Conservation (phyloP, 176 grass and related monocot genomes). For the Paspalum notatum region DNA sequence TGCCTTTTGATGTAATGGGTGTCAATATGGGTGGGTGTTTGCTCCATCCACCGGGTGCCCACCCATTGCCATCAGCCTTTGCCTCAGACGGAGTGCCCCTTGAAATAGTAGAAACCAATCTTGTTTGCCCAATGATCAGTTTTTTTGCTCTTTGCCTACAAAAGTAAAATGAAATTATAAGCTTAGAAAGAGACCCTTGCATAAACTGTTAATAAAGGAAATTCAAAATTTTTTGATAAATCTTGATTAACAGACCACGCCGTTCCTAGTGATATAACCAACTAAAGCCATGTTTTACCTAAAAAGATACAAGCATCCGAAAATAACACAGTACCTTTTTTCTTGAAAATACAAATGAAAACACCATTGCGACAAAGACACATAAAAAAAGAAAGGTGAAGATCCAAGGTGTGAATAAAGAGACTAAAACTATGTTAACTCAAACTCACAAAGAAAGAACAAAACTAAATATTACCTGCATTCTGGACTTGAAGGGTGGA, state of each 20-base stretch:
- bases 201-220: no score
- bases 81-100: constrained; percentile 13
- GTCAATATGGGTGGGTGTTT: no score
- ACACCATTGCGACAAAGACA: constrained; percentile 8
- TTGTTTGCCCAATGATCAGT: constrained; percentile 45
- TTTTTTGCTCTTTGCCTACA: constrained; percentile 8
- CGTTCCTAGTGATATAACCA: neutral
- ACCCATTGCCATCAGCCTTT: neutral
- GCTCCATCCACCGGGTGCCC: no score
- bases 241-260: neutral
- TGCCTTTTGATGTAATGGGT: no score
- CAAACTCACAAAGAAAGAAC: neutral
- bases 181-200: no score
- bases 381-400: neutral
- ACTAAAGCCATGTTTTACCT: neutral
- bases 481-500: constrained; percentile 45
- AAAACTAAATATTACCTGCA: constrained; percentile 53
- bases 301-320: neutral
- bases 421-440: neutral
- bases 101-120: constrained; percentile 13
- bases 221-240: no score
- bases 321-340: neutral
- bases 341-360: neutral
- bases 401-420: neutral
- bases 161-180: no score